Evolutionary conservation across 208 protist species (phyloP).

Genomic region (Wallacemonas sp.): DNA sequence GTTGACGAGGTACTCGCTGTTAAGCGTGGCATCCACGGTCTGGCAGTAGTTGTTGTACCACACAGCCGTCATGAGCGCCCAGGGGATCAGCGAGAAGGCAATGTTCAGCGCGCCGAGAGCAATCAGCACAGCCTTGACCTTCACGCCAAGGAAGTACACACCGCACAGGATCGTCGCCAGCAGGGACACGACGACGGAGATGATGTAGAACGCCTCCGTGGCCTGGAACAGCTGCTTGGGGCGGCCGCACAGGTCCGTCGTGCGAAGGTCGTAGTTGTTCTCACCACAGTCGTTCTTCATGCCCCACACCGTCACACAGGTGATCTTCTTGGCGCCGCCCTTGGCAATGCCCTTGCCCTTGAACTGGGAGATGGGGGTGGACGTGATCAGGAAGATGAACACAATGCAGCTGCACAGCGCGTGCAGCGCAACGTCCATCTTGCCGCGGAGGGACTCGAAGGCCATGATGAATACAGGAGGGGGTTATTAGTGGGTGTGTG

Average conservation of each 20-base stretch:
- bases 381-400: slow-evolving; percentile 52
- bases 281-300: slow-evolving; percentile 47
- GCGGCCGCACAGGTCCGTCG: slow-evolving; percentile 17
- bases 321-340: slow-evolving; percentile 29
- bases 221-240: slow-evolving; percentile 48
- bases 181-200: slow-evolving; percentile 47
- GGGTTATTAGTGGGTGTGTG: too few species aligned
- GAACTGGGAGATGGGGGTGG: slow-evolving; percentile 59
- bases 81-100: slow-evolving; percentile 41
- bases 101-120: slow-evolving; percentile 26
- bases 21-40: slow-evolving; percentile 8
- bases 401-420: slow-evolving; percentile 48
- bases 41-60: slow-evolving; percentile 39
- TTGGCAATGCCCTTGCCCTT: slow-evolving; percentile 30
- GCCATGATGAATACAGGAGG: slow-evolving; percentile 33
- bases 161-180: slow-evolving; percentile 23
- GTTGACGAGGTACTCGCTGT: slow-evolving; percentile 17
- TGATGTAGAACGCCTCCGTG: slow-evolving; percentile 59
- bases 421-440: slow-evolving; percentile 37
- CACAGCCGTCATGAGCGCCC: slow-evolving; percentile 56
- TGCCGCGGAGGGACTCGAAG: slow-evolving; percentile 45
- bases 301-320: slow-evolving; percentile 59
- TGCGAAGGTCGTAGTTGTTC: slow-evolving; percentile 17
- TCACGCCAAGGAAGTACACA: slow-evolving; percentile 37
- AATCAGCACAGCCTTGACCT: slow-evolving; percentile 22